Base-by-base conservation (phyloP, 352 stramenopile species). In the Phytopythium sindhum region DNA sequence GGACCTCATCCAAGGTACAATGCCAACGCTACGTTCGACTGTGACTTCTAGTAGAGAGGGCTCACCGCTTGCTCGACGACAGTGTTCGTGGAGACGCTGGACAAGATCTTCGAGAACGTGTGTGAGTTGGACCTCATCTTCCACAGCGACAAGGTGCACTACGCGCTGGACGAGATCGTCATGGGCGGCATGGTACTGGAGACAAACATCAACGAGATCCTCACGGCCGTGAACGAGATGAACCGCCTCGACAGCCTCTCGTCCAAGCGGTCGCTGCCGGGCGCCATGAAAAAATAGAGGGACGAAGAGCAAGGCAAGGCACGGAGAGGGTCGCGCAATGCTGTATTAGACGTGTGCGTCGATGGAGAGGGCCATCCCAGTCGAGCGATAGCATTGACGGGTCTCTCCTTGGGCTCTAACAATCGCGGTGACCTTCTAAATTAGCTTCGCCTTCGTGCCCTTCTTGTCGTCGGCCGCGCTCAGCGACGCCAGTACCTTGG, bases 61-160 rank as follows among this genome's bases (percentile, higher is more conserved):
- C n/a, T n/a, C n/a, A n/a, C n/a, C n/a, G n/a, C n/a, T n/a, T n/a
- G n/a, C n/a, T n/a, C n/a, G n/a, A n/a, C n/a, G 10, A n/a, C 48
- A 96, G 91, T 97, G 29, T 98, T 98, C 60, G 94, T 98, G 19
- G 94, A 98, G 70, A 97, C 94, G 39, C 80, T 98, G 56, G 93
- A 99, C 84, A 99, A 99, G 78, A 98, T 97, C 73, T 99, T 99
- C 75, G 97, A 99, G 70, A 99, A 99, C 84, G 98, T 99, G 23
- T 99, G 98, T 81, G 98, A 99, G 81, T 84, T 99, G 52, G 97
- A 99, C 70, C 84, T 99, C 39, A 99, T 99, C 72, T 99, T 99
- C 82, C 96, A 99, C 82, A 98, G 93, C 50, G 97, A 99, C 89
- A 97, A 98, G 66, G 81, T 98, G 28, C 91, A 98, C 67, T 98